A percentile compares a stretch with the other conserved stretches of the same genome.
These are phyloP conservation scores for Chenopodium berlandieri DNA, from an alignment of 148 eudicot genomes.

Conservation along the genomic window DNA sequence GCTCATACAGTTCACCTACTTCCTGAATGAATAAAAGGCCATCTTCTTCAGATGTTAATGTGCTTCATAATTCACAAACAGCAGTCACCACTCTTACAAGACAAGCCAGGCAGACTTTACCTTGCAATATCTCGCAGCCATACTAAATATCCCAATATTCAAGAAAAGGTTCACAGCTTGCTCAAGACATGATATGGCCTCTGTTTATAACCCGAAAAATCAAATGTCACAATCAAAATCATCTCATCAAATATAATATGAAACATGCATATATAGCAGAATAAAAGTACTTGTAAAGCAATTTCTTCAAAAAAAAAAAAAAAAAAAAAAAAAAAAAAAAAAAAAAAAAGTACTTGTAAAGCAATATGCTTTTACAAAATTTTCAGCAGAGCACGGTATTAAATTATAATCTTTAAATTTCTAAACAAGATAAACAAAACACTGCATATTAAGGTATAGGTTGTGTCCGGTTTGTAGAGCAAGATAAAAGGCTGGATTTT, in stretches of 20 bases:
- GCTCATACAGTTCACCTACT: slow-evolving; percentile 58
- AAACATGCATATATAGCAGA: background rate
- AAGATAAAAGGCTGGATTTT: too few relatives aligned
- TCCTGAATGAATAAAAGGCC: slow-evolving; percentile 35
- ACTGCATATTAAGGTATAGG: background rate
- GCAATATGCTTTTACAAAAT: background rate
- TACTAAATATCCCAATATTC: slow-evolving; percentile 34
- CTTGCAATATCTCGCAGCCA: slow-evolving; percentile 53
- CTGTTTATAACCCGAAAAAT: slow-evolving; percentile 26
- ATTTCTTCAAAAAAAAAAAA: too few relatives aligned
- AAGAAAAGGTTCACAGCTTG: slow-evolving; percentile 46
- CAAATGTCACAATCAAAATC: background rate
- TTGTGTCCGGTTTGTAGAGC: too few relatives aligned
- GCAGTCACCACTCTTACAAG: background rate
- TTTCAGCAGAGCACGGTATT: background rate
- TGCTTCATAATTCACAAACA: background rate
- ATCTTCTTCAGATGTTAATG: background rate
- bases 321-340: too few relatives aligned
- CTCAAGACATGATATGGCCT: slow-evolving; percentile 51
- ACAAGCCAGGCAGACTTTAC: slow-evolving; percentile 20
- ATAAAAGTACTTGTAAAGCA: background rate
- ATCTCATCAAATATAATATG: background rate
- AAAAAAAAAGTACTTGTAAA: background rate
- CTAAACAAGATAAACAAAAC: background rate
- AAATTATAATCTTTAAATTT: background rate